phyloP scores from a whole-genome alignment of 164 flowering plant genomes.

The Magnolia officinalis region DNA sequence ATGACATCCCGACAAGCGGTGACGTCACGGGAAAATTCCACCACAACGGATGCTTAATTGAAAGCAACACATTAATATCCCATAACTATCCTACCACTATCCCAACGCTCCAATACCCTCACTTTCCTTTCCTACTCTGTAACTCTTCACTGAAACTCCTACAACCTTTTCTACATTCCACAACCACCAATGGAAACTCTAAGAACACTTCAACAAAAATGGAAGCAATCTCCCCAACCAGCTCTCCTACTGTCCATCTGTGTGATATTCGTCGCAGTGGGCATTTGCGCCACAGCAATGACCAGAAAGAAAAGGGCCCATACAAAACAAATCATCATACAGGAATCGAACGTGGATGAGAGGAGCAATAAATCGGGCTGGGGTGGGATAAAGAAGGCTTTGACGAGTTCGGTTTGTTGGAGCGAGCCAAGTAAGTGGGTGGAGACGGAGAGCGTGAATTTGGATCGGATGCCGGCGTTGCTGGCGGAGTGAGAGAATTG shows the following conservation, averaged over 20 bases:
- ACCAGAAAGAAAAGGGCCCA: constrained; percentile 18
- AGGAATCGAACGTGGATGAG: not conserved
- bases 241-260: constrained; percentile 39
- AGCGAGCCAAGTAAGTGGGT: constrained; percentile 45
- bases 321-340: constrained; percentile 1
- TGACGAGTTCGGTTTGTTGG: constrained; percentile 52
- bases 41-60: not conserved
- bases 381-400: constrained; percentile 34
- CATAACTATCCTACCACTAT: not conserved
- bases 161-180: not conserved
- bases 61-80: not conserved
- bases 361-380: constrained; percentile 13
- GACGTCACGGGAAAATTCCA: constrained; percentile 12
- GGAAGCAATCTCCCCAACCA: constrained; percentile 50
- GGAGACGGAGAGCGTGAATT: constrained; percentile 13
- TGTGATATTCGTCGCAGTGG: constrained; percentile 30
- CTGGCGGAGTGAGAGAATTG: constrained; percentile 14
- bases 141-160: no score
- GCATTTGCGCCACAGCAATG: constrained; percentile 29
- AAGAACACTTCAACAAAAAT: constrained; percentile 59
- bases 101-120: not conserved
- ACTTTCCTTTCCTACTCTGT: not conserved
- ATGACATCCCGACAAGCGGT: constrained; percentile 7
- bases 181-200: constrained; percentile 52
- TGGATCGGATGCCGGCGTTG: constrained; percentile 28